A percentile compares a stretch with the other conserved stretches of the same genome.
Conservation (phyloP, 352 stramenopile genomes). For the Phytophthora agathidicida region DNA sequence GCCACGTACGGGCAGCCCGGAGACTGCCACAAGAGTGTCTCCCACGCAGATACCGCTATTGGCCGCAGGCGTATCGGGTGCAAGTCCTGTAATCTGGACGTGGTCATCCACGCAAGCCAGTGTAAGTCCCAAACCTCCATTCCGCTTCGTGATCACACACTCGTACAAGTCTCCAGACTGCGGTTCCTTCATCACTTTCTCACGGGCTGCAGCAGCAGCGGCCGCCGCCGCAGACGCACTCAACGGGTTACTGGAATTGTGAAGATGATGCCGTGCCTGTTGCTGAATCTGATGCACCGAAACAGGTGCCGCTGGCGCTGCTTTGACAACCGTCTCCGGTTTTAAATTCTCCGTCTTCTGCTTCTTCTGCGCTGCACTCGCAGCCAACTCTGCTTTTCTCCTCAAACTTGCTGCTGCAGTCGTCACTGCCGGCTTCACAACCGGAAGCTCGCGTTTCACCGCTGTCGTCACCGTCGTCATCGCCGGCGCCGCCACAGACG, state of each 20-base stretch:
- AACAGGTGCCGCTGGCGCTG: conserved; percentile 15
- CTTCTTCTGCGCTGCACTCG: conserved; percentile 36
- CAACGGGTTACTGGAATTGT: conserved; percentile 34
- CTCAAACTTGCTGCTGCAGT: conserved; percentile 20
- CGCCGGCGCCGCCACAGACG: conserved; percentile 1
- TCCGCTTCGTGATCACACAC: conserved; percentile 84
- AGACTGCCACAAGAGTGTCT: conserved; percentile 80
- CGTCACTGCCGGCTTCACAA: conserved; percentile 28
- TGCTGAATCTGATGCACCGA: conserved; percentile 33
- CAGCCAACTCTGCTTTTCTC: conserved; percentile 28
- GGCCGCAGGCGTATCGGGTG: conserved; percentile 69
- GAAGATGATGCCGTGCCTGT: conserved; percentile 29
- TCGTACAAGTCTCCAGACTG: conserved; percentile 85
- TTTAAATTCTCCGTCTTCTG: conserved; percentile 64
- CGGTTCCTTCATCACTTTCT: conserved; percentile 87
- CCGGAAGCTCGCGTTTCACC: conserved; percentile 33
- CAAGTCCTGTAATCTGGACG: conserved; percentile 82
- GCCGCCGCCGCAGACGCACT: conserved; percentile 25
- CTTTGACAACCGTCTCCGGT: conserved; percentile 26
- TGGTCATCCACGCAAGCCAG: conserved; percentile 84
- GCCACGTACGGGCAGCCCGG: conserved; percentile 70
- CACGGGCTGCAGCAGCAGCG: conserved; percentile 47
- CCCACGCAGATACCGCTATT: conserved; percentile 81
- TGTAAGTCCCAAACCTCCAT: conserved; percentile 74
- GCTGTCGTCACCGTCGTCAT: conserved; percentile 35